These are phyloP conservation scores for Globisporangium paddicum DNA, from an alignment of 352 stramenopile genomes.

Conservation along the genomic window DNA sequence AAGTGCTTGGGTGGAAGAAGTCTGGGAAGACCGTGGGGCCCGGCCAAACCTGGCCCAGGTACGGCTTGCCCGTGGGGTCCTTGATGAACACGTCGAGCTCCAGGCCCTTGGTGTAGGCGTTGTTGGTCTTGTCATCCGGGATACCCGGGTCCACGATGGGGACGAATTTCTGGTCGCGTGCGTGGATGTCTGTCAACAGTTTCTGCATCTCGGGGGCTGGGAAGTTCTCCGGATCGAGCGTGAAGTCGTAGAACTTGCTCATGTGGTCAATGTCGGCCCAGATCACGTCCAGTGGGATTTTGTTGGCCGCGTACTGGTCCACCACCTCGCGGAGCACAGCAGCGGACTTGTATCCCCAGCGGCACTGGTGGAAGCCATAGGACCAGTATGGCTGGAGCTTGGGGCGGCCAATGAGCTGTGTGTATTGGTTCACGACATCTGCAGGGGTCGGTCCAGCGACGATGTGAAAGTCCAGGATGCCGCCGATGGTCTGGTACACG, in stretches of 20 bases:
- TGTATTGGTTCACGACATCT: slow-evolving; percentile 46
- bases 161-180: slow-evolving; percentile 54
- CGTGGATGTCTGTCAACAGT: slow-evolving; percentile 50
- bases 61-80: slow-evolving; percentile 50
- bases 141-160: slow-evolving; percentile 85
- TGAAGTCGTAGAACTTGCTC: slow-evolving; percentile 51
- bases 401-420: slow-evolving; percentile 38
- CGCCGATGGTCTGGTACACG: slow-evolving; percentile 44
- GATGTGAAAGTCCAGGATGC: slow-evolving; percentile 57
- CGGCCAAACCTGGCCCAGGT: slow-evolving; percentile 80
- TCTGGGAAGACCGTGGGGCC: slow-evolving; percentile 77
- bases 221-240: slow-evolving; percentile 47
- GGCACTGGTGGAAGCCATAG: slow-evolving; percentile 62
- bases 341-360: slow-evolving; percentile 30
- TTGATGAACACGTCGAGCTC: slow-evolving; percentile 77
- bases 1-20: slow-evolving; percentile 70
- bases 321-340: slow-evolving; percentile 19
- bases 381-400: slow-evolving; percentile 60
- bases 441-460: slow-evolving; percentile 34
- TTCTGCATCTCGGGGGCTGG: slow-evolving; percentile 19
- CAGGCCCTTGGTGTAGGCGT: slow-evolving; percentile 50
- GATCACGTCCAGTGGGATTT: slow-evolving; percentile 44
- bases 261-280: slow-evolving; percentile 66
- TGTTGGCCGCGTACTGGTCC: slow-evolving; percentile 27
- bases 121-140: slow-evolving; percentile 38